phyloP scores from a whole-genome alignment of 345 rosid species.

The Brassica carinata region DNA sequence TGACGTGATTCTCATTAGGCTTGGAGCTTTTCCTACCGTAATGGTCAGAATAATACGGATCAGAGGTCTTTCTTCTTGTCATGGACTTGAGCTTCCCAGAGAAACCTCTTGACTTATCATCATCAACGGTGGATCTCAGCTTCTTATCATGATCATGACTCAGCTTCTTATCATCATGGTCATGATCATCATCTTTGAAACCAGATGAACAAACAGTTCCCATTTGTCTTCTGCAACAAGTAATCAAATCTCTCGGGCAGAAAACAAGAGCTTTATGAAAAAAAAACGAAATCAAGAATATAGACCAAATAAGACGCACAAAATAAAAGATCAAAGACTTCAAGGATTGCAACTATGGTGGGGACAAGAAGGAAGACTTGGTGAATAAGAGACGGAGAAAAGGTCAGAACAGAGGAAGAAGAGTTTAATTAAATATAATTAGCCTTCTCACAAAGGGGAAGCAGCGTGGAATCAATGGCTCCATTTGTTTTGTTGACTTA shows the following conservation, averaged over 20 bases:
- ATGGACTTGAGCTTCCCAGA: conserved; percentile 48
- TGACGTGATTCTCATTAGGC: conserved; percentile 32
- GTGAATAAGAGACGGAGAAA: conserved; percentile 18
- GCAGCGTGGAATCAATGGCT: conserved; percentile 42
- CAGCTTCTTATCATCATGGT: conserved; percentile 27
- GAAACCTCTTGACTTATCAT: conserved; percentile 37
- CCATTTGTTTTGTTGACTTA: conserved; percentile 25
- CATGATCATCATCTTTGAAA: conserved; percentile 17
- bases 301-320: conserved; percentile 4
- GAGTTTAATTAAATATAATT: neutral
- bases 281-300: neutral
- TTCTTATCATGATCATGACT: conserved; percentile 27
- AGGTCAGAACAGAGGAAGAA: conserved; percentile 13
- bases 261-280: neutral
- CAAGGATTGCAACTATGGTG: conserved; percentile 37
- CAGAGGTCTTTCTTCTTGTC: conserved; percentile 39
- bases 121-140: conserved; percentile 28
- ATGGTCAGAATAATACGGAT: conserved; percentile 28
- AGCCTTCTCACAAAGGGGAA: conserved; percentile 31
- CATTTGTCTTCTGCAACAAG: conserved; percentile 48
- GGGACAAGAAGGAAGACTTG: conserved; percentile 29
- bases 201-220: conserved; percentile 67
- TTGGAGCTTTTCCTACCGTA: conserved; percentile 36
- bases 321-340: neutral
- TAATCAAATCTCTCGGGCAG: neutral